Conservation (phyloP, 2,329 filamentous ascomycete species). For the Penicillium sp. region DNA sequence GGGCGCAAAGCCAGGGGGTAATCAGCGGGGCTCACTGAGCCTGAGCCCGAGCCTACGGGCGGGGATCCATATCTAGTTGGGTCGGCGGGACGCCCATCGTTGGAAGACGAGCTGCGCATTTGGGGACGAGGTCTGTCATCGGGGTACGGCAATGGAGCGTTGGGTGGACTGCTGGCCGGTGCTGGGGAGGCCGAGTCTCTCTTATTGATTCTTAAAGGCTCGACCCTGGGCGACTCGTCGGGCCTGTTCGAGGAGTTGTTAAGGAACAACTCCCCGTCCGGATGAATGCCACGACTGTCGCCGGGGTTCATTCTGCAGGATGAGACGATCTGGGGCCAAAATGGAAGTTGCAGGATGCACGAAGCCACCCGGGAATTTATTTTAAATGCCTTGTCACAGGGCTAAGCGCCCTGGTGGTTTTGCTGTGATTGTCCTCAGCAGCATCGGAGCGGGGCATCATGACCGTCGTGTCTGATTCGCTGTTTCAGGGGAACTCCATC, state of each 20-base stretch:
- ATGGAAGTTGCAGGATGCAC: conserved; percentile 8
- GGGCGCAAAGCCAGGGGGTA: conserved; percentile 44
- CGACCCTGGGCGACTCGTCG: conserved; percentile 72
- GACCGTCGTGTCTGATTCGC: background rate
- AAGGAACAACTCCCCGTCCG: conserved; percentile 80
- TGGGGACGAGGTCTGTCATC: conserved; percentile 57
- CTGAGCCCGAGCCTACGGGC: conserved; percentile 18
- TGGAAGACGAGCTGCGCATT: conserved; percentile 32
- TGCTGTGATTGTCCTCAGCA: conserved; percentile 2
- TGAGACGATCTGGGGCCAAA: conserved; percentile 1
- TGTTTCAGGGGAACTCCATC: background rate
- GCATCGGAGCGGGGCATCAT: background rate
- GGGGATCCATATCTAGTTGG: conserved; percentile 30
- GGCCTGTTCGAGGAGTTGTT: conserved; percentile 30
- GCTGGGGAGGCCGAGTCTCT: conserved; percentile 64
- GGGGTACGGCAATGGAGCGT: conserved; percentile 69
- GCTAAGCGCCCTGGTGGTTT: conserved; percentile 1
- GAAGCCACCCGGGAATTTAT: conserved; percentile 1
- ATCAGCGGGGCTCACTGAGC: conserved; percentile 32
- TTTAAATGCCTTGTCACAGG: background rate
- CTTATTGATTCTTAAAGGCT: conserved; percentile 83
- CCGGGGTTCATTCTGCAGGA: conserved; percentile 44
- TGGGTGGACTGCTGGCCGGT: conserved; percentile 37
- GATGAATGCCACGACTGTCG: conserved; percentile 60
- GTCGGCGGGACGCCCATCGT: conserved; percentile 29